A percentile compares a stretch with the other conserved stretches of the same genome.
Evolutionary conservation across 202 grass and related monocot species (phyloP).

Genomic region (Panicum hallii): DNA sequence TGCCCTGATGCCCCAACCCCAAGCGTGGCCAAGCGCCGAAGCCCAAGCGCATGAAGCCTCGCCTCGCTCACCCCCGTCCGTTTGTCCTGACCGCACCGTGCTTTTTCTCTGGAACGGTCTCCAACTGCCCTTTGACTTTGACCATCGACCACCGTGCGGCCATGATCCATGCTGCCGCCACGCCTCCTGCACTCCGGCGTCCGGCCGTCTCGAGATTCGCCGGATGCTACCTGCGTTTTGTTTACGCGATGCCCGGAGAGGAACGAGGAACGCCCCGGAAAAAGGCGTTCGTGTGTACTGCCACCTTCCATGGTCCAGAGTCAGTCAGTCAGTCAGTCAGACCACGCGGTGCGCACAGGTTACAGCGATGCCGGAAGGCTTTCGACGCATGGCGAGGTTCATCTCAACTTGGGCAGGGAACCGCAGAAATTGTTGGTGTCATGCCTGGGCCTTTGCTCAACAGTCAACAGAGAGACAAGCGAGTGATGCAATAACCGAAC

Average conservation of each 20-base stretch:
- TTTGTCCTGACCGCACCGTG: background rate
- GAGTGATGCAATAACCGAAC: too few relatives aligned
- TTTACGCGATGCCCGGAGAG: background rate
- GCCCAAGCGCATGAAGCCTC: background rate
- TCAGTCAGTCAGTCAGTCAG: too few relatives aligned
- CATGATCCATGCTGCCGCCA: background rate
- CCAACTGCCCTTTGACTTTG: conserved; percentile 21
- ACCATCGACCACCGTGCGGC: background rate
- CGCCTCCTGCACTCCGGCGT: background rate
- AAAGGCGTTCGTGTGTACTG: too few relatives aligned
- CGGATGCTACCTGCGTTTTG: background rate
- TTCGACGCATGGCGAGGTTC: too few relatives aligned
- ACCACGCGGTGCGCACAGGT: too few relatives aligned
- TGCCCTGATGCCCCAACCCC: too few relatives aligned
- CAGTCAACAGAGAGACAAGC: too few relatives aligned
- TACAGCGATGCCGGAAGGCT: too few relatives aligned
- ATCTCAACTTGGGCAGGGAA: too few relatives aligned
- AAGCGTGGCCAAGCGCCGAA: background rate
- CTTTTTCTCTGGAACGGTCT: background rate
- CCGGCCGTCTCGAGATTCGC: background rate
- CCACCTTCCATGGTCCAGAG: too few relatives aligned
- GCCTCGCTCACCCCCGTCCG: background rate
- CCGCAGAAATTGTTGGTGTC: too few relatives aligned
- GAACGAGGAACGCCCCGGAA: background rate
- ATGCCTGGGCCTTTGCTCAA: too few relatives aligned